A percentile compares a stretch with the other conserved stretches of the same genome.
phyloP scores from a whole-genome alignment of 2,329 filamentous ascomycete genomes.

The Diplodia intermedia region DNA sequence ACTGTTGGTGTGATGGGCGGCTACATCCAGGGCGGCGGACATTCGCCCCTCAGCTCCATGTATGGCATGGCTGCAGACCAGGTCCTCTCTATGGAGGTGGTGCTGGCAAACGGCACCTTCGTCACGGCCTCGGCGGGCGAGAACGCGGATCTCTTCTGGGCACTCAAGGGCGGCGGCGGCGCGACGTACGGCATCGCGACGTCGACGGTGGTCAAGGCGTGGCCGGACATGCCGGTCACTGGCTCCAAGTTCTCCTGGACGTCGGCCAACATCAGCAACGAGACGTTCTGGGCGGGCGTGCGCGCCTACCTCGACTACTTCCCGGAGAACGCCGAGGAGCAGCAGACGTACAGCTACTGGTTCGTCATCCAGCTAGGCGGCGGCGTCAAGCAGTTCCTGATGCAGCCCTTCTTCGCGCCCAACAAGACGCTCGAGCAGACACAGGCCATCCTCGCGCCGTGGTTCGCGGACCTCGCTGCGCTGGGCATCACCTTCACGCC shows the following conservation, averaged over 20 bases:
- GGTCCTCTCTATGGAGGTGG: constrained; percentile 42
- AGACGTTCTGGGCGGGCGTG: constrained; percentile 44
- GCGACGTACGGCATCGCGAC: constrained; percentile 46
- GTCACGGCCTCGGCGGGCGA: constrained; percentile 41
- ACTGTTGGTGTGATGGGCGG: constrained; percentile 47
- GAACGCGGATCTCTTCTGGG: constrained; percentile 48
- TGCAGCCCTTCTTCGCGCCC: constrained; percentile 49
- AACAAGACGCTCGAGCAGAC: constrained; percentile 45
- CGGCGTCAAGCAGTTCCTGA: constrained; percentile 39
- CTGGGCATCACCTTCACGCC: constrained; percentile 50
- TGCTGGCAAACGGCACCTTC: constrained; percentile 42
- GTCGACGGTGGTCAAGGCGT: constrained; percentile 44
- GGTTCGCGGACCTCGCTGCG: constrained; percentile 43
- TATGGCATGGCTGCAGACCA: constrained; percentile 45
- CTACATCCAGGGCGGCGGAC: constrained; percentile 44
- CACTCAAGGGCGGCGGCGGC: constrained; percentile 44
- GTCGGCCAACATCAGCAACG: constrained; percentile 45
- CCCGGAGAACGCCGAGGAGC: constrained; percentile 39
- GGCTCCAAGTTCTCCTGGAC: constrained; percentile 57
- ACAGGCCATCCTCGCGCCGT: constrained; percentile 44
- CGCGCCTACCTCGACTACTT: constrained; percentile 42
- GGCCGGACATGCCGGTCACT: constrained; percentile 26
- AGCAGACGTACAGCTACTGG: constrained; percentile 46
- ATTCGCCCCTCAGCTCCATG: constrained; percentile 35
- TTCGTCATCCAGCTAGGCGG: constrained; percentile 38